Conservation (phyloP, 2,329 filamentous ascomycete species). For the Cladosporium sp. region DNA sequence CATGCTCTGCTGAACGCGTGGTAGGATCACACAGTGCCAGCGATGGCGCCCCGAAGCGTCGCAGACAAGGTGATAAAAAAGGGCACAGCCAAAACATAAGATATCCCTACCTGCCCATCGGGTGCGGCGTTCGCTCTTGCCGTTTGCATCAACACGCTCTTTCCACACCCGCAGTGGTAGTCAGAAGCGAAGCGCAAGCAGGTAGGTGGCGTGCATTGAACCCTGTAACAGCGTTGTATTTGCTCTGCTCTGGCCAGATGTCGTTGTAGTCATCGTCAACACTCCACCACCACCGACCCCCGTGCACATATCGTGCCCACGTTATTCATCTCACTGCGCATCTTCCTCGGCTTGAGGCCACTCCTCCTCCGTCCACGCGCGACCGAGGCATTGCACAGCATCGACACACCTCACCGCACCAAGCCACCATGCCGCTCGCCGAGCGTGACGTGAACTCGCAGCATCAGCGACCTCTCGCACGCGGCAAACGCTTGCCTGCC, state of each 20-base stretch:
- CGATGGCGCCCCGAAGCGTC: too few species aligned
- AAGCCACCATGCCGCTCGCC: slow-evolving; percentile 20
- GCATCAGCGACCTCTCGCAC: slow-evolving; percentile 13
- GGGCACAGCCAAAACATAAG: too few species aligned
- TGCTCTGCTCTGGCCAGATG: background rate
- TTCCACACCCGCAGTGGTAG: background rate
- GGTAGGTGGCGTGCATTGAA: background rate
- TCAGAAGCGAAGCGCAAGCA: background rate
- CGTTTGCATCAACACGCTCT: slow-evolving; percentile 3
- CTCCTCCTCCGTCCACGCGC: background rate
- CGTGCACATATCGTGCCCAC: background rate
- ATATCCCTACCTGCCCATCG: too few species aligned
- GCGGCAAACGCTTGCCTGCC: slow-evolving; percentile 15
- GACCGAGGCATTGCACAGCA: background rate
- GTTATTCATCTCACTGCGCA: background rate
- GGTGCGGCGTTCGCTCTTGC: slow-evolving; percentile 2
- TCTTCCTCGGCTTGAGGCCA: background rate
- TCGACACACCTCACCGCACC: background rate
- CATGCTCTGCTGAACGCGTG: too few species aligned
- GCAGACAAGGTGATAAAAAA: too few species aligned
- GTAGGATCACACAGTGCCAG: too few species aligned
- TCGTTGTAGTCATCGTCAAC: background rate
- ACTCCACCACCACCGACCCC: background rate
- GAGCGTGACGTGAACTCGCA: slow-evolving; percentile 23
- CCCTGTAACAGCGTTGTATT: background rate